Conservation (phyloP, 2,329 filamentous ascomycete species). For the Parascedosporium putredinis region DNA sequence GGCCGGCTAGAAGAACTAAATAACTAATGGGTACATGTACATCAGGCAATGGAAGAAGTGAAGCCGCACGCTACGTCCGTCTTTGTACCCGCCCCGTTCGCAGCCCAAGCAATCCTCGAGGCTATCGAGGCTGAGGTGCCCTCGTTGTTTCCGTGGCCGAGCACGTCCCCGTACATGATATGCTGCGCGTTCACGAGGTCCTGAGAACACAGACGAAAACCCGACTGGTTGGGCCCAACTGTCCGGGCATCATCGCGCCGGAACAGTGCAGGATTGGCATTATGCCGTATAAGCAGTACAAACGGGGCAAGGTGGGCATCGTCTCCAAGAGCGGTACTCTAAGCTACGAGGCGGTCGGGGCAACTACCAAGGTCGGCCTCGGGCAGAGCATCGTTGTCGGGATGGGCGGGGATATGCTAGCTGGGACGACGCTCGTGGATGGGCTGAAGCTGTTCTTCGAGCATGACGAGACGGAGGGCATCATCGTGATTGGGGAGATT, state of each 20-base stretch:
- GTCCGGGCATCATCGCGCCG: slow-evolving; percentile 68
- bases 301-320: slow-evolving; percentile 58
- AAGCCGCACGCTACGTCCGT: slow-evolving; percentile 59
- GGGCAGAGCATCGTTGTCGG: slow-evolving; percentile 70
- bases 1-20: neutral
- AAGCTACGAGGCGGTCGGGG: slow-evolving; percentile 70
- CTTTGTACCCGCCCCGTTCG: slow-evolving; percentile 60
- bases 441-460: slow-evolving; percentile 56
- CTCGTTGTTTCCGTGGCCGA: slow-evolving; percentile 72
- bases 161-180: slow-evolving; percentile 69
- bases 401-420: slow-evolving; percentile 66
- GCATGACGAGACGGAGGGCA: slow-evolving; percentile 58
- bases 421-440: slow-evolving; percentile 61
- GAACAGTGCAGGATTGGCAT: slow-evolving; percentile 46
- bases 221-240: slow-evolving; percentile 69
- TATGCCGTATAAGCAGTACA: slow-evolving; percentile 29
- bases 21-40: neutral
- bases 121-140: slow-evolving; percentile 70
- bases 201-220: slow-evolving; percentile 62
- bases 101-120: slow-evolving; percentile 59
- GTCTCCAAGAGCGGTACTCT: slow-evolving; percentile 73
- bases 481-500: slow-evolving; percentile 63
- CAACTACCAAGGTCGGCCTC: slow-evolving; percentile 61
- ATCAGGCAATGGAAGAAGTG: slow-evolving; percentile 22
- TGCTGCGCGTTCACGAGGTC: slow-evolving; percentile 59